Percentiles rank a stretch among this genome's conserved stretches.
Evolutionary conservation across 2,329 filamentous ascomycete species (phyloP).

Genomic region (Penicillium sp.): DNA sequence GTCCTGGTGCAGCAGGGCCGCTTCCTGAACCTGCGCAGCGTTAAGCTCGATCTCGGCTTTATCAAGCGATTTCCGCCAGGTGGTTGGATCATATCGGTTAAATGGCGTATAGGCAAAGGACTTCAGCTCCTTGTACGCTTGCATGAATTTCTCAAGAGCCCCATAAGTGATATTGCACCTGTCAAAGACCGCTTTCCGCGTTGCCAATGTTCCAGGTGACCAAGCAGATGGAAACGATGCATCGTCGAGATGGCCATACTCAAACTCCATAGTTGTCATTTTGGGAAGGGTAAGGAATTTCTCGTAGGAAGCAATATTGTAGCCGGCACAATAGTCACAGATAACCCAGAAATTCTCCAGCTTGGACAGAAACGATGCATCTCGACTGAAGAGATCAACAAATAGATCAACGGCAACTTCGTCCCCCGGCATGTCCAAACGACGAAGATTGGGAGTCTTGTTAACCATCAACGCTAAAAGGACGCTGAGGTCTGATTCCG

Average conservation of each 20-base stretch:
- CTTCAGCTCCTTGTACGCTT: constrained; percentile 16
- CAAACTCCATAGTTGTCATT: constrained; percentile 1
- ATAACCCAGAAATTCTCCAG: neutral
- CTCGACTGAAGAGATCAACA: neutral
- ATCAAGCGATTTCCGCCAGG: neutral
- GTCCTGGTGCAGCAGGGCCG: constrained; percentile 19
- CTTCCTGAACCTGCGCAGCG: constrained; percentile 16
- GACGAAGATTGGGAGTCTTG: constrained; percentile 20
- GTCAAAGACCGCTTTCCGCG: constrained; percentile 11
- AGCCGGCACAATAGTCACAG: neutral
- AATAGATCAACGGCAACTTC: constrained; percentile 5
- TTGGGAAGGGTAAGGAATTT: neutral
- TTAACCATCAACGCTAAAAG: constrained; percentile 17
- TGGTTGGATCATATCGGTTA: neutral
- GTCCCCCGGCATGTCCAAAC: constrained; percentile 15
- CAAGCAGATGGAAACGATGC: constrained; percentile 12
- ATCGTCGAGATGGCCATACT: constrained; percentile 17
- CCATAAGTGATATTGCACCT: constrained; percentile 15
- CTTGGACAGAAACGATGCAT: neutral
- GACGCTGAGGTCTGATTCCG: constrained; percentile 14
- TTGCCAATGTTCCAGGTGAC: constrained; percentile 7
- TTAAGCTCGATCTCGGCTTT: constrained; percentile 14
- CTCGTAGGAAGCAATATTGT: neutral
- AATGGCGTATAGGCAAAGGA: constrained; percentile 18
- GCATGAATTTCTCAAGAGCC: constrained; percentile 13